Percentiles rank a stretch among this genome's conserved stretches.
Conservation (phyloP, 768 basidiomycete genomes). For the Tulasnella sp. region DNA sequence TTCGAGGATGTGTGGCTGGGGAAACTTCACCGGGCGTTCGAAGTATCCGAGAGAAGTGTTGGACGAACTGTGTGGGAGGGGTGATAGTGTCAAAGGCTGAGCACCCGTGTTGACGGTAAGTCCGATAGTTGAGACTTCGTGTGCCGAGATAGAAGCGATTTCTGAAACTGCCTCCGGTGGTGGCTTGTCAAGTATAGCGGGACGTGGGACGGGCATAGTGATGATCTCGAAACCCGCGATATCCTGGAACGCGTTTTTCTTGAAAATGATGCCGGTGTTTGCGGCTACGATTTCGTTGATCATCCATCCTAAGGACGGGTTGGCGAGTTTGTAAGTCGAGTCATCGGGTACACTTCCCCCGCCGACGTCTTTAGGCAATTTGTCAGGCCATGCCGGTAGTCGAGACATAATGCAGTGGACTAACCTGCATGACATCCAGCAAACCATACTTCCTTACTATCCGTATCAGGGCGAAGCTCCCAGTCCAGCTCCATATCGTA, state of each 20-base stretch:
- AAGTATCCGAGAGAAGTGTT: no score
- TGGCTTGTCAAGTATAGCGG: no score
- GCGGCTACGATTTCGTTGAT: constrained; percentile 23
- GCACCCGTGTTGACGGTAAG: no score
- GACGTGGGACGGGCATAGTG: no score
- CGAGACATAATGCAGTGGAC: constrained; percentile 26
- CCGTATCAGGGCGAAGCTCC: background rate
- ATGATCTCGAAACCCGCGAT: constrained; percentile 11
- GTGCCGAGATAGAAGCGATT: no score
- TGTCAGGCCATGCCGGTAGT: constrained; percentile 22
- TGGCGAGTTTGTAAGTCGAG: constrained; percentile 4
- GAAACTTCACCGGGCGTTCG: no score
- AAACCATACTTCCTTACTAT: constrained; percentile 19
- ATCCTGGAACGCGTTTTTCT: constrained; percentile 1
- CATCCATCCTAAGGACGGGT: constrained; percentile 19
- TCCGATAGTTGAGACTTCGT: no score
- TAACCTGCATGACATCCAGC: constrained; percentile 11
- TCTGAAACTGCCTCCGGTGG: no score
- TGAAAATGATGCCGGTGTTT: constrained; percentile 46
- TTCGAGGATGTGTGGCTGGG: no score
- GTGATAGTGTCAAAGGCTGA: no score
- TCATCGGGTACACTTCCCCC: constrained; percentile 8
- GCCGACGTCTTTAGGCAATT: constrained; percentile 13
- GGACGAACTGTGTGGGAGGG: no score
- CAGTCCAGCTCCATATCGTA: background rate